These are phyloP conservation scores for Torrubiella hemipterigena DNA, from an alignment of 2,329 filamentous ascomycete genomes.

Conservation along the genomic window DNA sequence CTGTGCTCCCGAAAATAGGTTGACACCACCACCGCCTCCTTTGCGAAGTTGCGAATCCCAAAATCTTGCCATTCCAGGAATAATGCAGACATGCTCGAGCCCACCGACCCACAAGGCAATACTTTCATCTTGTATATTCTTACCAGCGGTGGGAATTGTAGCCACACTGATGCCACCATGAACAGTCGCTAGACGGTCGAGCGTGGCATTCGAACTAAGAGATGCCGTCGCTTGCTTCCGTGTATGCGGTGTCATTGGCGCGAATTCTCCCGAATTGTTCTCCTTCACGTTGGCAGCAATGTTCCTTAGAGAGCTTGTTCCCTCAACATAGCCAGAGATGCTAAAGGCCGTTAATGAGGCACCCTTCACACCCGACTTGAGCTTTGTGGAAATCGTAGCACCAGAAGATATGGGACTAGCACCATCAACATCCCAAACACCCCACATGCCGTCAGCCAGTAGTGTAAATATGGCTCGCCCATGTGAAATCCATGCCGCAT, in stretches of 20 bases:
- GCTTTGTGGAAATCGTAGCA: conserved; percentile 34
- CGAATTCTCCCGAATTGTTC: conserved; percentile 36
- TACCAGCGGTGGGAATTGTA: conserved; percentile 28
- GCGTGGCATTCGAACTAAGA: conserved; percentile 26
- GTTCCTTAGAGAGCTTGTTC: conserved; percentile 41
- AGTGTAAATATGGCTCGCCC: conserved; percentile 47
- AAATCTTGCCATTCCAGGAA: conserved; percentile 42
- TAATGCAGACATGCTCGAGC: conserved; percentile 42
- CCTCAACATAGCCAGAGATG: conserved; percentile 47
- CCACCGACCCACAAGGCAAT: conserved; percentile 45
- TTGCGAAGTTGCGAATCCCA: conserved; percentile 48
- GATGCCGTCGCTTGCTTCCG: conserved; percentile 39
- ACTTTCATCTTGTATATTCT: conserved; percentile 37
- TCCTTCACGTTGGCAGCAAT: conserved; percentile 21
- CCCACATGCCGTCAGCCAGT: conserved; percentile 54
- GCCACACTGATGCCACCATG: conserved; percentile 40
- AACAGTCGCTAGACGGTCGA: conserved; percentile 39
- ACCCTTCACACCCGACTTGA: conserved; percentile 40
- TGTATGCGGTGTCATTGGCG: conserved; percentile 53
- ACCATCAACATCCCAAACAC: conserved; percentile 55
- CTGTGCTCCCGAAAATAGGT: conserved; percentile 43
- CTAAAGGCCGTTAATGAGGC: conserved; percentile 47
- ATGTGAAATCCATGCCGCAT: conserved; percentile 48
- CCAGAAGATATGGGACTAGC: conserved; percentile 31
- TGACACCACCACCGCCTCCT: conserved; percentile 35